Evolutionary conservation across 306 rosid genomes (phyloP).

Genomic region (Echinosophora koreensis): DNA sequence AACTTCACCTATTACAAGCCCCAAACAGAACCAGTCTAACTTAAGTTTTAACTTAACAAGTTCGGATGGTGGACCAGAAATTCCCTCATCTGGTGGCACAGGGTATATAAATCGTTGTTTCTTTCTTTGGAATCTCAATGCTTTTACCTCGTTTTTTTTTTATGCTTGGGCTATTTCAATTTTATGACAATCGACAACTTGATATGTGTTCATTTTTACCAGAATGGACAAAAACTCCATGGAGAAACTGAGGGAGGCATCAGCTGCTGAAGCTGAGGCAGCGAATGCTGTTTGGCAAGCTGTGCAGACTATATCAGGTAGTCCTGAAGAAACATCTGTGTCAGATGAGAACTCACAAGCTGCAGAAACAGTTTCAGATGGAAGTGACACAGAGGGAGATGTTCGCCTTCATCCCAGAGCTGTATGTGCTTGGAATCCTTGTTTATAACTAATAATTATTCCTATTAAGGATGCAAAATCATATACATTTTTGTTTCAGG

Average conservation of each 20-base stretch:
- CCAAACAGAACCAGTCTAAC: conserved; percentile 62
- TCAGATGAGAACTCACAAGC: conserved; percentile 89
- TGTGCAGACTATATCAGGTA: conserved; percentile 66
- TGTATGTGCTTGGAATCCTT: conserved; percentile 63
- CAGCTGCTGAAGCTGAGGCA: conserved; percentile 99
- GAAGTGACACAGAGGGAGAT: conserved; percentile 94
- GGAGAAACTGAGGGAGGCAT: conserved; percentile 98
- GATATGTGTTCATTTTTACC: conserved; percentile 46
- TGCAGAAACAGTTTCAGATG: conserved; percentile 88
- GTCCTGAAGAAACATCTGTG: conserved; percentile 80
- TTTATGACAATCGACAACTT: conserved; percentile 40
- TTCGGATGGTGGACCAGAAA: conserved; percentile 61
- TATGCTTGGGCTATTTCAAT: conserved; percentile 29
- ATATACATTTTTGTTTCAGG: conserved; percentile 65
- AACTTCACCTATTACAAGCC: conserved; percentile 63
- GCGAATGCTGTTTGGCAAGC: conserved; percentile 98
- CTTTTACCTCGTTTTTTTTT: conserved; percentile 35
- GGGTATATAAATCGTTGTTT: conserved; percentile 57
- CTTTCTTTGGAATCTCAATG: conserved; percentile 35
- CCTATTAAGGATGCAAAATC: conserved; percentile 48
- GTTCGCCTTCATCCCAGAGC: conserved; percentile 99
- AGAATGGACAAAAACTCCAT: conserved; percentile 85
- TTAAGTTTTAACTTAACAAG: conserved; percentile 47
- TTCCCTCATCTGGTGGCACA: conserved; percentile 63
- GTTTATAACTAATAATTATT: conserved; percentile 27